phyloP scores from a whole-genome alignment of 1,284 basidiomycete species.

The Stereum hirsutum region DNA sequence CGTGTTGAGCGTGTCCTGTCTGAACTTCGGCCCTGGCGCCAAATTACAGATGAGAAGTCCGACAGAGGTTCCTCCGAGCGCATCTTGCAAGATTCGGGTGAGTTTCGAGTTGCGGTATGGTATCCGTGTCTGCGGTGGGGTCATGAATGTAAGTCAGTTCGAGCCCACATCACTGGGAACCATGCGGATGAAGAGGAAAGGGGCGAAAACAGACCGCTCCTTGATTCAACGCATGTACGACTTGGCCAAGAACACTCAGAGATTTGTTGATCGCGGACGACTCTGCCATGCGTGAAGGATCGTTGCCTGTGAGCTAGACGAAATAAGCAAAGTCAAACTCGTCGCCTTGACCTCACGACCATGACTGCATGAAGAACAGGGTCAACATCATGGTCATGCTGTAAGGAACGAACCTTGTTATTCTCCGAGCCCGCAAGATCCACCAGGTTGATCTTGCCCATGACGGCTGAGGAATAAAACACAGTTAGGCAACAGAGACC shows the following conservation, averaged over 20 bases:
- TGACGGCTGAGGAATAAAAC: slow-evolving; percentile 29
- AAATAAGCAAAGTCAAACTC: slow-evolving; percentile 1
- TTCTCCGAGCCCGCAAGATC: slow-evolving; percentile 86
- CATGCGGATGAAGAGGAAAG: background rate
- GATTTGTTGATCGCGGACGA: slow-evolving; percentile 82
- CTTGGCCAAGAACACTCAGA: slow-evolving; percentile 72
- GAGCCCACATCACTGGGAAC: background rate
- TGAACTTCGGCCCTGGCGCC: slow-evolving; percentile 69
- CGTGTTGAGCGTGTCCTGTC: slow-evolving; percentile 78
- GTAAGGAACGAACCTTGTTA: slow-evolving; percentile 48
- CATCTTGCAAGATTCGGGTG: slow-evolving; percentile 77
- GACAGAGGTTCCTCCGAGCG: slow-evolving; percentile 68
- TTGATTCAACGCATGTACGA: slow-evolving; percentile 75
- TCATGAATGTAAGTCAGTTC: background rate
- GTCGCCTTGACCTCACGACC: too few relatives aligned
- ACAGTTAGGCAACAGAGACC: background rate
- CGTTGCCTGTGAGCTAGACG: slow-evolving; percentile 66
- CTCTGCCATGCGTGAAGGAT: slow-evolving; percentile 71
- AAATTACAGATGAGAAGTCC: slow-evolving; percentile 79
- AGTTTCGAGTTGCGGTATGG: slow-evolving; percentile 82
- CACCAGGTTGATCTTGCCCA: slow-evolving; percentile 75
- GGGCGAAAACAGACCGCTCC: slow-evolving; percentile 40
- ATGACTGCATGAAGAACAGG: too few relatives aligned
- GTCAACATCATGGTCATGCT: background rate
- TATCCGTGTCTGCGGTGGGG: slow-evolving; percentile 46